These are phyloP conservation scores for Capsicum pubescens DNA, from an alignment of 257 asterid species.

Conservation along the genomic window DNA sequence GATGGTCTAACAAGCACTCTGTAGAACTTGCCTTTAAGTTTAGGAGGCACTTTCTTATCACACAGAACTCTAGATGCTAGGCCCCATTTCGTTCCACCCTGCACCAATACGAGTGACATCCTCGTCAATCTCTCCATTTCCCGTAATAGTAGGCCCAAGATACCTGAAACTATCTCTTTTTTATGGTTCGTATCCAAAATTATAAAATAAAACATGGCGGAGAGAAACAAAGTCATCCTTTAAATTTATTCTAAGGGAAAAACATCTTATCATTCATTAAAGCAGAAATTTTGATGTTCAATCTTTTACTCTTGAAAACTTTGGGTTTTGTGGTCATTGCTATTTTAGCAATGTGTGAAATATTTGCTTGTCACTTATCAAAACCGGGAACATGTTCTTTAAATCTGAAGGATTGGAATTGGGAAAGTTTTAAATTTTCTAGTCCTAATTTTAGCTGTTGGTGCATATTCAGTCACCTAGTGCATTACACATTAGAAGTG, in stretches of 20 bases:
- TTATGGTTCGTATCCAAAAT: not conserved
- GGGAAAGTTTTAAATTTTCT: not conserved
- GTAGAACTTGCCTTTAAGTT: too few relatives aligned
- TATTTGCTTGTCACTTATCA: conserved; percentile 18
- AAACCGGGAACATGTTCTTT: not conserved
- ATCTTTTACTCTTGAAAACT: not conserved
- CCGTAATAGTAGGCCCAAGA: too few relatives aligned
- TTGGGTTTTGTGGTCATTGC: not conserved
- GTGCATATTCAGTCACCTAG: not conserved
- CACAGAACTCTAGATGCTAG: too few relatives aligned
- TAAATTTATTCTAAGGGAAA: not conserved
- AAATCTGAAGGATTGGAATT: not conserved
- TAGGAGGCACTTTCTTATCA: too few relatives aligned
- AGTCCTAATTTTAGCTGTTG: not conserved
- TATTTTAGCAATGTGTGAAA: not conserved
- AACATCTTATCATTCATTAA: not conserved
- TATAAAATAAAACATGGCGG: not conserved
- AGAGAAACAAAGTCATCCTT: conserved; percentile 5
- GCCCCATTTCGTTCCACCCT: too few relatives aligned
- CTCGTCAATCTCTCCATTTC: too few relatives aligned
- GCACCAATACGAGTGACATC: too few relatives aligned
- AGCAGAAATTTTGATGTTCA: conserved; percentile 21
- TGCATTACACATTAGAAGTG: not conserved
- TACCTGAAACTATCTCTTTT: too few relatives aligned
- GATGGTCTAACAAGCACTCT: too few relatives aligned